Percentiles rank a stretch among this genome's conserved stretches.
Conservation (phyloP, 2,329 filamentous ascomycete species). For the Paracoccidioides lutzii region DNA sequence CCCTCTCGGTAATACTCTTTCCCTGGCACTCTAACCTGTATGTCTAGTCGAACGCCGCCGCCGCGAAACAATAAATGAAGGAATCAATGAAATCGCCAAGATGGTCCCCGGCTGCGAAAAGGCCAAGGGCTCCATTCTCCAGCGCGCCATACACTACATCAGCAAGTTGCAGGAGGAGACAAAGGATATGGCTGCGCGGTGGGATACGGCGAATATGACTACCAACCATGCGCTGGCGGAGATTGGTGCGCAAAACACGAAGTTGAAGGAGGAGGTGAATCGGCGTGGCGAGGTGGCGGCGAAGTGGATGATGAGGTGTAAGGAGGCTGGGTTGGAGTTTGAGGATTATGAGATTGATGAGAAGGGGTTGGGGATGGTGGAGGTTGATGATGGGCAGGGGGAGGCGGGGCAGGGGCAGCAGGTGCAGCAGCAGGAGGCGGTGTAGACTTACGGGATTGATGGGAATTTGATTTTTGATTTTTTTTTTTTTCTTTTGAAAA, state of each 20-base stretch:
- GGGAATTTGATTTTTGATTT: neutral
- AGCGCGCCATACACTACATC: constrained; percentile 89
- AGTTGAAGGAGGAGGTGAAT: constrained; percentile 85
- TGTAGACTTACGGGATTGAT: neutral
- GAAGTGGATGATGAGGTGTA: constrained; percentile 36
- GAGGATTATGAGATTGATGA: constrained; percentile 37
- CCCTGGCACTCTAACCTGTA: neutral
- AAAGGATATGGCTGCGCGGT: constrained; percentile 29
- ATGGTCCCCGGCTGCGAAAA: constrained; percentile 97
- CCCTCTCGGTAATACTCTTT: neutral
- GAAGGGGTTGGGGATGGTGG: constrained; percentile 25
- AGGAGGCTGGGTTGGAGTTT: constrained; percentile 36
- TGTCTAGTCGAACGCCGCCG: constrained; percentile 77
- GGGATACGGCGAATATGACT: constrained; percentile 33
- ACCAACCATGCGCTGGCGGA: constrained; percentile 51
- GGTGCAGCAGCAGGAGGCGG: neutral
- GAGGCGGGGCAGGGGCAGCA: neutral
- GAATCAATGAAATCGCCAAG: constrained; percentile 94
- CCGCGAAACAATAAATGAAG: constrained; percentile 96
- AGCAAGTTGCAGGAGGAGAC: constrained; percentile 53
- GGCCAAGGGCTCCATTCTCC: constrained; percentile 94
- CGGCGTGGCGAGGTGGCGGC: constrained; percentile 59
- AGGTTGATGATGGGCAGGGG: constrained; percentile 6
- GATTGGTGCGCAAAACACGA: constrained; percentile 85
- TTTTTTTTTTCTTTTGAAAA: neutral